A percentile compares a stretch with the other conserved stretches of the same genome.
phyloP scores from a whole-genome alignment of 495 filamentous ascomycete genomes.

The Daldinia loculata region DNA sequence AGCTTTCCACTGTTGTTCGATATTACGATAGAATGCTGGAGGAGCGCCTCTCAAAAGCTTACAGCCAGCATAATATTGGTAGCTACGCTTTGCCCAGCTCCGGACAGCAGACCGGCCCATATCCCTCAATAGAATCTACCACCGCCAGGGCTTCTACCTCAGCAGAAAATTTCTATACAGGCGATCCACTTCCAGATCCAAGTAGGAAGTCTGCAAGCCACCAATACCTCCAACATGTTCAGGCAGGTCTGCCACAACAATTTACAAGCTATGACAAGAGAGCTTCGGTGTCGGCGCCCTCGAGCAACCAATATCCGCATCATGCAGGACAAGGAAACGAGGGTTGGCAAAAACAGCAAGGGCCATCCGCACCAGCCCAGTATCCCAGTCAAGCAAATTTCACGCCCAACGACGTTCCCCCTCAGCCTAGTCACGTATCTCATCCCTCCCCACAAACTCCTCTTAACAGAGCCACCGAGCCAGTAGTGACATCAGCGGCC shows the following conservation, averaged over 20 bases:
- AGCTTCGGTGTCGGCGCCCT: slow-evolving; percentile 47
- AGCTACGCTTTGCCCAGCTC: slow-evolving; percentile 60
- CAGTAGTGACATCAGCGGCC: slow-evolving; percentile 47
- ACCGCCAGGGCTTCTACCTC: slow-evolving; percentile 56
- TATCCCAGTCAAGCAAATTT: slow-evolving; percentile 52
- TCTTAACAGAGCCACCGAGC: slow-evolving; percentile 43
- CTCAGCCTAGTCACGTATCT: slow-evolving; percentile 43
- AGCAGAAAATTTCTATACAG: slow-evolving; percentile 83
- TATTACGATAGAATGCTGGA: slow-evolving; percentile 99
- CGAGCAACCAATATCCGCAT: slow-evolving; percentile 57
- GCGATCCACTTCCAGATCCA: slow-evolving; percentile 67
- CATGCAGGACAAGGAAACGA: slow-evolving; percentile 55
- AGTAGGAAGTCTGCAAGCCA: slow-evolving; percentile 50
- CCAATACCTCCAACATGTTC: slow-evolving; percentile 49
- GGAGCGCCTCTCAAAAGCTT: slow-evolving; percentile 90
- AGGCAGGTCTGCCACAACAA: slow-evolving; percentile 49
- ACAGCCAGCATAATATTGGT: slow-evolving; percentile 77
- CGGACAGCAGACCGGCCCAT: slow-evolving; percentile 68
- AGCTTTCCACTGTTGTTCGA: slow-evolving; percentile 95
- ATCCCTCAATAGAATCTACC: slow-evolving; percentile 68
- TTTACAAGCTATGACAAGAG: slow-evolving; percentile 53
- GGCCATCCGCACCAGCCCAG: slow-evolving; percentile 44
- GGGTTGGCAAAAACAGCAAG: slow-evolving; percentile 53
- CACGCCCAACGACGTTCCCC: slow-evolving; percentile 38
- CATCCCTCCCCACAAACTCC: slow-evolving; percentile 48